A percentile compares a stretch with the other conserved stretches of the same genome.
Conservation (phyloP, 805 yeast species). For the Candida tammaniensis region DNA sequence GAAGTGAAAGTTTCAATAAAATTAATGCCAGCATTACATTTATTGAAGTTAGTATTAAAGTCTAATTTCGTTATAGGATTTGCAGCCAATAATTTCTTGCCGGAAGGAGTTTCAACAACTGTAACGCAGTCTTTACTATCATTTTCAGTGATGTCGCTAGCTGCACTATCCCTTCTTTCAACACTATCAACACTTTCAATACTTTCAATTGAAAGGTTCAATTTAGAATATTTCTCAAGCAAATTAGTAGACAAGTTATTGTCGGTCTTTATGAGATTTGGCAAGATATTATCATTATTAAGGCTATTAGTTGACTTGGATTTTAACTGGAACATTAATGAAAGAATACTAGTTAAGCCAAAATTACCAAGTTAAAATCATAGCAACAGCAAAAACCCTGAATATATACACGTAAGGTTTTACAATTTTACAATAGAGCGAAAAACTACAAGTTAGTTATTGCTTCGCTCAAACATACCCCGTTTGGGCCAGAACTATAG, state of each 20-base stretch:
- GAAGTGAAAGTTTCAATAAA: conserved; percentile 5
- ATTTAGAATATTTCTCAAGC: conserved; percentile 15
- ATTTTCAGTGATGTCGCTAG: conserved; percentile 12
- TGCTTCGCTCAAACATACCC: no score
- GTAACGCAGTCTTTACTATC: conserved; percentile 12
- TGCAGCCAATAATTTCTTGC: conserved; percentile 2
- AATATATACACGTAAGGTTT: no score
- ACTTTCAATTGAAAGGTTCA: conserved; percentile 14
- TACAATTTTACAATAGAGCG: neutral
- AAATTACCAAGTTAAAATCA: no score
- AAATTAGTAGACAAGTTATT: conserved; percentile 8
- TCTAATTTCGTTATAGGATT: neutral
- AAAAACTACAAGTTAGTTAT: neutral
- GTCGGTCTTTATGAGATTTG: conserved; percentile 10
- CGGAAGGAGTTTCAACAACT: conserved; percentile 3
- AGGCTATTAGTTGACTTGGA: conserved; percentile 13
- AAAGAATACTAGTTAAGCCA: no score
- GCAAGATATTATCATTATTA: conserved; percentile 13
- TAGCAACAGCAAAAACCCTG: no score
- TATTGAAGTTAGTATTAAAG: neutral
- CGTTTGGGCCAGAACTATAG: no score
- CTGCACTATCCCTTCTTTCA: conserved; percentile 14
- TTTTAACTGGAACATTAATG: conserved; percentile 10
- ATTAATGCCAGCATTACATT: conserved; percentile 7
- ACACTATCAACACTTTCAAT: conserved; percentile 11